Evolutionary conservation across 2,329 filamentous ascomycete genomes (phyloP).

Genomic region (Aspergillus flavus): DNA sequence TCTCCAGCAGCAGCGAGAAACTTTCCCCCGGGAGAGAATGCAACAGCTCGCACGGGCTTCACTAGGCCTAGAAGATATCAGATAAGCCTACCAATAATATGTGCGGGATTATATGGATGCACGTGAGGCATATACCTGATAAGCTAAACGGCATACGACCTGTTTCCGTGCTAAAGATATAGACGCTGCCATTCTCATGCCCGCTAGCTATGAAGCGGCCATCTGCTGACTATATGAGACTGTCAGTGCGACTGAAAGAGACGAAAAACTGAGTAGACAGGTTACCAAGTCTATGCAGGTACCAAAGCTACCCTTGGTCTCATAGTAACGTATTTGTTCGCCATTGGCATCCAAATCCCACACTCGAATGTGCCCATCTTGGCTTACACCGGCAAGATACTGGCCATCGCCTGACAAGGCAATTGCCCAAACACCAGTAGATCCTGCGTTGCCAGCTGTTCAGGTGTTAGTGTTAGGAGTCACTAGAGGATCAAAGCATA

Average conservation of each 20-base stretch:
- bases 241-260: slow-evolving; percentile 15
- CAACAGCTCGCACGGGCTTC: slow-evolving; percentile 80
- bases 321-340: slow-evolving; percentile 76
- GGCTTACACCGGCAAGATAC: slow-evolving; percentile 83
- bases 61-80: slow-evolving; percentile 66
- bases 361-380: slow-evolving; percentile 85
- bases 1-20: slow-evolving; percentile 90
- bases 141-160: slow-evolving; percentile 84
- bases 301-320: slow-evolving; percentile 91
- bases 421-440: slow-evolving; percentile 82
- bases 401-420: slow-evolving; percentile 81
- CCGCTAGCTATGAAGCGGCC: slow-evolving; percentile 87
- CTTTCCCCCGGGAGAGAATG: slow-evolving; percentile 84
- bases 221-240: slow-evolving; percentile 60
- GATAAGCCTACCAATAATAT: background rate
- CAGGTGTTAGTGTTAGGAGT: slow-evolving; percentile 5
- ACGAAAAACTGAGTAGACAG: slow-evolving; percentile 12
- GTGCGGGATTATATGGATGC: background rate
- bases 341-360: slow-evolving; percentile 68
- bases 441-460: slow-evolving; percentile 49
- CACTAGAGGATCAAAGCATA: slow-evolving; percentile 1
- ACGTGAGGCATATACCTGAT: slow-evolving; percentile 59
- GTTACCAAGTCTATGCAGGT: slow-evolving; percentile 78
- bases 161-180: slow-evolving; percentile 92
- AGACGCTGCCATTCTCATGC: slow-evolving; percentile 88